Evolutionary conservation across 441 rosid genomes (phyloP).

Genomic region (Brassica hybrid): DNA sequence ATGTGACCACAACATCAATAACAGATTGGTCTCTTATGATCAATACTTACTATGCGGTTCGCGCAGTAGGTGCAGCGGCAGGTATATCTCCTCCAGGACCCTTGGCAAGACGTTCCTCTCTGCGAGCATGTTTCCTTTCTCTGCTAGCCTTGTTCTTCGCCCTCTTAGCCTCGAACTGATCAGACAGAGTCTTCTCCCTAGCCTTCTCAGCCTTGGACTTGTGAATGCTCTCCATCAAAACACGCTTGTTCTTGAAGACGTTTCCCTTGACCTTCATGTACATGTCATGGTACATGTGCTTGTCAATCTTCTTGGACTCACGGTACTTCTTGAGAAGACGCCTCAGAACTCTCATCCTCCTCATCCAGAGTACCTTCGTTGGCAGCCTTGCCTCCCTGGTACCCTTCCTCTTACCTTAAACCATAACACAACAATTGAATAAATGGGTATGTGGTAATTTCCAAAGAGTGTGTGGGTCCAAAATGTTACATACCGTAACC

Average conservation of each 20-base stretch:
- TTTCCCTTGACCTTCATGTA: constrained; percentile 92
- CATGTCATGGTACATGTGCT: constrained; percentile 88
- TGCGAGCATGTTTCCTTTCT: constrained; percentile 59
- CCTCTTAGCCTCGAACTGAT: constrained; percentile 59
- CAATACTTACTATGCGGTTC: constrained; percentile 55
- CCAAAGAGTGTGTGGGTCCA: neutral
- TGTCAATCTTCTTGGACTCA: constrained; percentile 58
- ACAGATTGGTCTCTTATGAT: neutral
- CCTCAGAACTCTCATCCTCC: constrained; percentile 62
- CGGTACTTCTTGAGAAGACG: constrained; percentile 63
- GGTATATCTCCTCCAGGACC: neutral
- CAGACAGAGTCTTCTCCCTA: constrained; percentile 54
- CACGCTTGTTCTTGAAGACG: constrained; percentile 72
- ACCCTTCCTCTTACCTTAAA: constrained; percentile 49
- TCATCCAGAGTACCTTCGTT: constrained; percentile 49
- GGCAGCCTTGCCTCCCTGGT: constrained; percentile 51
- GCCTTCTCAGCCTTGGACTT: constrained; percentile 56
- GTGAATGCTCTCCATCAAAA: constrained; percentile 55
- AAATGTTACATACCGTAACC: constrained; percentile 45
- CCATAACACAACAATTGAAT: neutral
- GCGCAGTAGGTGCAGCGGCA: constrained; percentile 48
- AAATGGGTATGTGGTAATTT: no score
- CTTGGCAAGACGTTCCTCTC: constrained; percentile 63
- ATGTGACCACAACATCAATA: neutral
- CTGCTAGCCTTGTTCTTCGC: constrained; percentile 52